Percentiles rank a stretch among this genome's conserved stretches.
phyloP scores from a whole-genome alignment of 805 yeast species.

The Barnettozyma sp. region DNA sequence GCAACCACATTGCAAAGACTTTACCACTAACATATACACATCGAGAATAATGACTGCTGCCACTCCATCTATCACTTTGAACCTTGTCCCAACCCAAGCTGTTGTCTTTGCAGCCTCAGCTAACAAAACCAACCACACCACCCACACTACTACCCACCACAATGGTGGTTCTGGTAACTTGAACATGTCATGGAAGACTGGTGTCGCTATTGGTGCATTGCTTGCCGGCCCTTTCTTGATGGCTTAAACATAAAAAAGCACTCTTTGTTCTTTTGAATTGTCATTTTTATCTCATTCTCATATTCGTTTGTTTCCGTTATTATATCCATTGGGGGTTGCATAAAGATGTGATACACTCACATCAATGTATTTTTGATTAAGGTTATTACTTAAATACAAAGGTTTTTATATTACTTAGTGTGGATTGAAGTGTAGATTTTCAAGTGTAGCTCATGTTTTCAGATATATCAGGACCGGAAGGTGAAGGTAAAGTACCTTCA shows the following conservation, averaged over 20 bases:
- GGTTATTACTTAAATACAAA: slow-evolving; percentile 6
- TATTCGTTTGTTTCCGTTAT: not conserved
- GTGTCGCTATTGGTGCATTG: slow-evolving; percentile 33
- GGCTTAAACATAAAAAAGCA: slow-evolving; percentile 6
- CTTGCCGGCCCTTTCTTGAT: slow-evolving; percentile 33
- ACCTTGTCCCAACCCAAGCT: slow-evolving; percentile 25
- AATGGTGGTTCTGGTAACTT: slow-evolving; percentile 29
- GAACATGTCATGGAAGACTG: slow-evolving; percentile 35
- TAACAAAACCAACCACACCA: slow-evolving; percentile 14
- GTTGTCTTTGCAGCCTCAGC: slow-evolving; percentile 23
- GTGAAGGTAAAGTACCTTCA: no score
- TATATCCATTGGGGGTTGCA: not conserved
- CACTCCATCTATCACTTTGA: slow-evolving; percentile 19
- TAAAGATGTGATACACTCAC: slow-evolving; percentile 2
- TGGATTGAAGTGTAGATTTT: no score
- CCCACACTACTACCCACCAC: slow-evolving; percentile 16
- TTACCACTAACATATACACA: not conserved
- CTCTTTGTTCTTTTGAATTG: no score
- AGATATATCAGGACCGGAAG: no score
- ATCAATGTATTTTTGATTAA: slow-evolving; percentile 2
- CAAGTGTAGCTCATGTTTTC: no score
- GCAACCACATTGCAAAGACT: no score
- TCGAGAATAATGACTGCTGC: slow-evolving; percentile 15
- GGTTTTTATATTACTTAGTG: no score
- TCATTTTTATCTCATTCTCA: no score